Conservation (phyloP, 2,329 filamentous ascomycete species). For the Monosporascus sp. region DNA sequence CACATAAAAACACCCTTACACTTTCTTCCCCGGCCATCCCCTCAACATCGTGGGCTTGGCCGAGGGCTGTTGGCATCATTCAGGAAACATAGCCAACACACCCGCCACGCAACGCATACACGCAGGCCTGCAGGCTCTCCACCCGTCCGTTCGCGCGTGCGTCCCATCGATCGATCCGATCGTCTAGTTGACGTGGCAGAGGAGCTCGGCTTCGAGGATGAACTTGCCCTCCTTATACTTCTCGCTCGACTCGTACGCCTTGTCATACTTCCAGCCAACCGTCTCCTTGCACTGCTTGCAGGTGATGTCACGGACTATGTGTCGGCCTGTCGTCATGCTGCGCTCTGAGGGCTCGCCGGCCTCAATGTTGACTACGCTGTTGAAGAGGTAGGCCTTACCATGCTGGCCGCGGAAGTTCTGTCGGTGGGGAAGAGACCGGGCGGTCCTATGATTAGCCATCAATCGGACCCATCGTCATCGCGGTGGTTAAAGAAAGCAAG, state of each 20-base stretch:
- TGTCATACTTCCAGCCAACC: conserved; percentile 99
- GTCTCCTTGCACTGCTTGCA: conserved; percentile 89
- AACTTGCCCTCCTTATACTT: conserved; percentile 99
- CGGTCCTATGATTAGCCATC: too few species aligned
- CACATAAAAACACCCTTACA: too few species aligned
- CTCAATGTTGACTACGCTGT: conserved; percentile 86
- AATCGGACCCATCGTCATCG: too few species aligned
- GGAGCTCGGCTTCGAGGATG: conserved; percentile 86
- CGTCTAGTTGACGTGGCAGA: conserved; percentile 66
- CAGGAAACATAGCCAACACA: too few species aligned
- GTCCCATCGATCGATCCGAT: neutral
- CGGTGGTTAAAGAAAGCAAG: neutral
- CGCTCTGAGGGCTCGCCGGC: conserved; percentile 82
- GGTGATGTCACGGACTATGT: conserved; percentile 87
- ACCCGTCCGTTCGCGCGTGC: too few species aligned
- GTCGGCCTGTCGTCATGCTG: conserved; percentile 95
- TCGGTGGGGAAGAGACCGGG: neutral
- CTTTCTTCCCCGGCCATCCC: too few species aligned
- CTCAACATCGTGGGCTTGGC: too few species aligned
- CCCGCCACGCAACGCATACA: too few species aligned
- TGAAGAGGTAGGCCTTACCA: conserved; percentile 96
- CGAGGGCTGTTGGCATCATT: too few species aligned
- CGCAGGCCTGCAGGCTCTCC: too few species aligned
- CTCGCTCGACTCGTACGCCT: conserved; percentile 84
- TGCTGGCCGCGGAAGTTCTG: conserved; percentile 98